These are phyloP conservation scores for Staphylotrichum tortipilum DNA, from an alignment of 495 filamentous ascomycete species.

Conservation along the genomic window DNA sequence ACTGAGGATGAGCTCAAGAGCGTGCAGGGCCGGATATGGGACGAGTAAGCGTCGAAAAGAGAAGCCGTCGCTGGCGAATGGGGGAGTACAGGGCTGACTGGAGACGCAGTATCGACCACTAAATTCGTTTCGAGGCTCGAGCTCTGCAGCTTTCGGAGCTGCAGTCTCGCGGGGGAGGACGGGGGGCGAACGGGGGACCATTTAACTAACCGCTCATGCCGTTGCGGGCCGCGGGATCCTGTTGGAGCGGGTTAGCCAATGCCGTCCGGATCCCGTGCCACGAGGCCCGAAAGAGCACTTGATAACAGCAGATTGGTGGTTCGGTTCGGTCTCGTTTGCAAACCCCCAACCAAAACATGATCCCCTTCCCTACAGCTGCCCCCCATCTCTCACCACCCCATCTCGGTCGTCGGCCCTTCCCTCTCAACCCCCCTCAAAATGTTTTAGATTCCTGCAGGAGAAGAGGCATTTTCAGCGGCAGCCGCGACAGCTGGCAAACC, in stretches of 20 bases:
- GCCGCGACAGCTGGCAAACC: not conserved
- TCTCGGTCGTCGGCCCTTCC: no score
- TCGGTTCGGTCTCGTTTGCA: no score
- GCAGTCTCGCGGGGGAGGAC: no score
- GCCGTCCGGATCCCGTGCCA: slow-evolving; percentile 4
- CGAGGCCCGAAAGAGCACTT: not conserved
- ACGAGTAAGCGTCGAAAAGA: slow-evolving; percentile 49
- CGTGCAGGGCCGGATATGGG: slow-evolving; percentile 88
- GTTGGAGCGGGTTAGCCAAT: slow-evolving; percentile 8
- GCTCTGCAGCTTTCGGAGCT: not conserved
- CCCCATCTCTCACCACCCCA: no score
- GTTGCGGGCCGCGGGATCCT: not conserved
- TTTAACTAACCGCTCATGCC: not conserved
- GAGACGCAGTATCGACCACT: slow-evolving; percentile 22
- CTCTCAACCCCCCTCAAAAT: no score
- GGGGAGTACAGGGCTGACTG: slow-evolving; percentile 16
- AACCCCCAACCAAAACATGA: no score
- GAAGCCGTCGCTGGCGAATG: slow-evolving; percentile 5
- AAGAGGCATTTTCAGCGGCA: not conserved
- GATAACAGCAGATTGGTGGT: slow-evolving; percentile 3
- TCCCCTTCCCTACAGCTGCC: no score
- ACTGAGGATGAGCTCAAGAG: slow-evolving; percentile 75
- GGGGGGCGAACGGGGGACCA: not conserved
- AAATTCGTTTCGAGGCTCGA: not conserved
- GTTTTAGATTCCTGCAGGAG: no score